Evolutionary conservation across 257 asterid species (phyloP), one percentile per base, ranked within the genome.

Genomic region (Nicotiana knightiana): DNA sequence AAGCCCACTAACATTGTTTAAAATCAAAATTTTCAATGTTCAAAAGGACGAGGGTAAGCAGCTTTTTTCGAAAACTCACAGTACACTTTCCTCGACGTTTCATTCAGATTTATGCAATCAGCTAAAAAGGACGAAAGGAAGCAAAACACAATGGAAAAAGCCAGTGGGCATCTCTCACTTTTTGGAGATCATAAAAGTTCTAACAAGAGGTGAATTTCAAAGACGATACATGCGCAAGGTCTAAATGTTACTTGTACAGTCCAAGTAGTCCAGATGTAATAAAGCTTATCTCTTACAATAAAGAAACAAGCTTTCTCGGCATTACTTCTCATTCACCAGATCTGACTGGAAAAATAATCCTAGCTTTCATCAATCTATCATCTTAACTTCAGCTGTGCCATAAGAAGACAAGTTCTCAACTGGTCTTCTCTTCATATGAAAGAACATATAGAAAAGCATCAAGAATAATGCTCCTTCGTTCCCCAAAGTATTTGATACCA

Each of bases 361-460:
- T 51, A 26, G 79, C 63, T 73, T 73, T 73, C 43, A 51, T 48
- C 37, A 24, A 28, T 46, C 13, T 71, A 71, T 24, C 37, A 71
- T 71, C 6, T 43, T 33, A 73, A 48, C 79, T 48, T 48, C 13
- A 48, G 63, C 62, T 13, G 79, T 46, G 43, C 79, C 26, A 15
- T 61, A 75, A 55, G 62, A 51, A 73, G 17, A 75, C 43, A 75
- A 48, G 4, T 28, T 75, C 79, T 75, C 79, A 75, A 75, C 79
- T 33, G 15, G 4, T 73, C 17, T 51, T 16, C 79, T 75, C 62
- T 75, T 51, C 63, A 75, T 26, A 75, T 15, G 79, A 26, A 75
- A 75, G 62, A 51, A 26, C 43, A 75, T 75, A 51, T 10, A 75
- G 46, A 51, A 48, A 73, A 75, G 63, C 79, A 75, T 75, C 79